A percentile compares a stretch with the other conserved stretches of the same genome.
Conservation (phyloP, 2,329 filamentous ascomycete genomes). For the Arthroderma uncinatum region DNA sequence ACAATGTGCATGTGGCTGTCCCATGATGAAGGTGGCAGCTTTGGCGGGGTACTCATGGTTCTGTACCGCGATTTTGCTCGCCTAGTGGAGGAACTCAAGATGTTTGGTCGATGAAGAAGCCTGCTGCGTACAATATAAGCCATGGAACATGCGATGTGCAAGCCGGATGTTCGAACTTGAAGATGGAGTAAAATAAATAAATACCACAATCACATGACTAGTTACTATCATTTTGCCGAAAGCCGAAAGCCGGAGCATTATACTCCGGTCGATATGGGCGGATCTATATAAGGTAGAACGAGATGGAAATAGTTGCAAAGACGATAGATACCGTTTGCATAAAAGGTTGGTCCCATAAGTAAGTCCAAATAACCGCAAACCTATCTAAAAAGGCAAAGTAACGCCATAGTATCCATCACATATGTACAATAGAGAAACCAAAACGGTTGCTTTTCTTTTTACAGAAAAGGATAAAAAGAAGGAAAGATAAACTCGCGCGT, state of each 20-base stretch:
- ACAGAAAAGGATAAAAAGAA: not conserved
- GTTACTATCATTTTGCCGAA: too few relatives aligned
- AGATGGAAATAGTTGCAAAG: not conserved
- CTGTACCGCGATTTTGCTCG: not conserved
- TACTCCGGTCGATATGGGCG: too few relatives aligned
- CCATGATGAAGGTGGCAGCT: constrained; percentile 38
- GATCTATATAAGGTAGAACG: too few relatives aligned
- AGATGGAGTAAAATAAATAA: too few relatives aligned
- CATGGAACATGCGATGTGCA: not conserved
- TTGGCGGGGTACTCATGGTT: constrained; percentile 7
- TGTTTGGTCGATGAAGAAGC: not conserved
- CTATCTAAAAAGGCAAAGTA: not conserved
- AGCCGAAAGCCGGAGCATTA: too few relatives aligned
- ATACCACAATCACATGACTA: too few relatives aligned
- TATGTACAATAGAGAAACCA: not conserved
- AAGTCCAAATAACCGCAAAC: not conserved
- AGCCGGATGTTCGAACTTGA: too few relatives aligned
- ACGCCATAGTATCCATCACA: not conserved
- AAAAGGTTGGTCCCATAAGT: not conserved
- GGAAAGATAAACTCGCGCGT: not conserved
- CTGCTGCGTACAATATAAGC: not conserved
- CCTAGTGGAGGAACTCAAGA: not conserved
- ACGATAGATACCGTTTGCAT: not conserved
- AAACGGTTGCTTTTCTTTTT: not conserved
- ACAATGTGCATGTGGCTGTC: constrained; percentile 55